Evolutionary conservation across 106 monocot species (phyloP).

Genomic region (Amphibolis antarctica): DNA sequence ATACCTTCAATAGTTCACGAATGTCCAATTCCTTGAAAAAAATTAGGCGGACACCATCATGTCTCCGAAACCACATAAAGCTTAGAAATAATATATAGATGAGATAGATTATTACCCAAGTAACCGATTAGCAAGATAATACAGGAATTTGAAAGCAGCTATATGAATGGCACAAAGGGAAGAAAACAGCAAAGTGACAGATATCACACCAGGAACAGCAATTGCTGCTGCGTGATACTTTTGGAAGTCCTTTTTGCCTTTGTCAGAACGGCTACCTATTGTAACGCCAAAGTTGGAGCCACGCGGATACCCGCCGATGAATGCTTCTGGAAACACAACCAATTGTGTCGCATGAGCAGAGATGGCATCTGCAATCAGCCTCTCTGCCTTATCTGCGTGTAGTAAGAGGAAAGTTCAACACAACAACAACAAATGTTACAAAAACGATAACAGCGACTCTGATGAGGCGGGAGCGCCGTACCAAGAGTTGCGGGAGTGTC

Average conservation of each 20-base stretch:
- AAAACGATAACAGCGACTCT: too few relatives aligned
- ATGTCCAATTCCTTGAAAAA: too few relatives aligned
- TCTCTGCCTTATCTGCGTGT: slow-evolving; percentile 77
- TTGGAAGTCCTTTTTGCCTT: slow-evolving; percentile 74
- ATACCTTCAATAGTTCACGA: too few relatives aligned
- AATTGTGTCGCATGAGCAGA: slow-evolving; percentile 66
- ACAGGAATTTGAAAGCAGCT: background rate
- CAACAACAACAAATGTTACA: too few relatives aligned
- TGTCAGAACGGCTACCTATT: slow-evolving; percentile 64
- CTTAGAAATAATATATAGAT: too few relatives aligned
- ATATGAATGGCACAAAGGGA: background rate
- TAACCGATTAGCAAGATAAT: too few relatives aligned
- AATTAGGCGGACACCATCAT: too few relatives aligned
- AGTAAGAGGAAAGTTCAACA: too few relatives aligned
- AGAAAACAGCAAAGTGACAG: background rate
- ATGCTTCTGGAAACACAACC: slow-evolving; percentile 96
- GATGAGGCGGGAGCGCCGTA: too few relatives aligned
- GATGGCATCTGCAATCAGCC: slow-evolving; percentile 67
- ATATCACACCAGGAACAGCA: slow-evolving; percentile 66
- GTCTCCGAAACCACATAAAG: too few relatives aligned
- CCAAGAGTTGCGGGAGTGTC: slow-evolving; percentile 85
- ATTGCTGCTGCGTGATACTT: slow-evolving; percentile 90
- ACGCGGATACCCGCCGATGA: slow-evolving; percentile 90
- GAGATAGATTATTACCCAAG: too few relatives aligned
- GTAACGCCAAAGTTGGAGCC: slow-evolving; percentile 76